Percentiles rank a stretch among this genome's conserved stretches.
These are phyloP conservation scores for Sanguinoderma infundibulare DNA, from an alignment of 1,284 basidiomycete genomes.

Conservation along the genomic window DNA sequence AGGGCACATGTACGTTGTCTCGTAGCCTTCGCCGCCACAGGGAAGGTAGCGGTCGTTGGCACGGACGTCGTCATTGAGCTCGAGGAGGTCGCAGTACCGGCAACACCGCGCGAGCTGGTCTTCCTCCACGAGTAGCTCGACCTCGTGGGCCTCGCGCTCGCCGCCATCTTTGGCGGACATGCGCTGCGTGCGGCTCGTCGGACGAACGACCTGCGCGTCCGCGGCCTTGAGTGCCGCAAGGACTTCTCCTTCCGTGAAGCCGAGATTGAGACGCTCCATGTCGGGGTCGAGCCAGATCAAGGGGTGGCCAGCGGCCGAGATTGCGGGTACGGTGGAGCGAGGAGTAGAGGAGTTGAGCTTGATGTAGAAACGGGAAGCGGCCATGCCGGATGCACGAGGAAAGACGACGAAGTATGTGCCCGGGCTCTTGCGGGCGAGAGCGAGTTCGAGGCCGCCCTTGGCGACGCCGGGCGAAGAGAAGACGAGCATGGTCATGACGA, in stretches of 20 bases:
- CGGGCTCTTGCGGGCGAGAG: not conserved
- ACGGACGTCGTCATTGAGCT: not conserved
- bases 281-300: conserved; percentile 6
- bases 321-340: not conserved
- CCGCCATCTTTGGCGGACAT: not conserved
- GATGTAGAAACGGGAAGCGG: not conserved
- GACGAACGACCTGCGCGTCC: not conserved
- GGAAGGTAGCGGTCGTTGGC: not conserved
- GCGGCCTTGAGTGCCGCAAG: not conserved
- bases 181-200: not conserved
- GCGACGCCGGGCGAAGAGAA: not conserved
- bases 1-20: conserved; percentile 1
- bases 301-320: not conserved
- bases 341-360: not conserved
- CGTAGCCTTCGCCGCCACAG: not conserved
- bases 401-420: not conserved
- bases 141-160: conserved; percentile 2
- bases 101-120: conserved; percentile 5
- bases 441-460: not conserved
- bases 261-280: conserved; percentile 3
- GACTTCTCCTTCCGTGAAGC: not conserved
- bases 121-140: not conserved
- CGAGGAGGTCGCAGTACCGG: conserved; percentile 1
- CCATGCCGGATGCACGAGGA: conserved; percentile 2
- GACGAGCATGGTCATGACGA: not conserved